Conservation (phyloP, 768 basidiomycete species). For the Agaricus sinodeliciosus region DNA sequence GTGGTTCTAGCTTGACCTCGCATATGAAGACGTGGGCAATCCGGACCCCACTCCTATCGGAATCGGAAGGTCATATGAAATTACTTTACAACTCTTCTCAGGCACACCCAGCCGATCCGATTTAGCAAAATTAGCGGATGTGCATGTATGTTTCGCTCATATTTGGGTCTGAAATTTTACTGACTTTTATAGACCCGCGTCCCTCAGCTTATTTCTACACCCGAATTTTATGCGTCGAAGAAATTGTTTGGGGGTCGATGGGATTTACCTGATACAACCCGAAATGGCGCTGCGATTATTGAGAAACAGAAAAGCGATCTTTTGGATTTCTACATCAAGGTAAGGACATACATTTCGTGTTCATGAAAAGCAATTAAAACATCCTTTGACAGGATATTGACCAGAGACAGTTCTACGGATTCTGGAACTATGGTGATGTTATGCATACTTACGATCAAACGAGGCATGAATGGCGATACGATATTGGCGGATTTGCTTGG, state of each 20-base stretch:
- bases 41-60: slow-evolving; percentile 30
- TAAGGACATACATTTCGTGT: slow-evolving; percentile 6
- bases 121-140: slow-evolving; percentile 22
- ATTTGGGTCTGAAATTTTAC: not conserved
- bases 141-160: slow-evolving; percentile 18
- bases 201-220: slow-evolving; percentile 28
- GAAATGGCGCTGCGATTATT: slow-evolving; percentile 23
- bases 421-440: slow-evolving; percentile 33
- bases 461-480: slow-evolving; percentile 32
- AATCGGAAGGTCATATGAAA: slow-evolving; percentile 31
- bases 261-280: slow-evolving; percentile 27
- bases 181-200: slow-evolving; percentile 18
- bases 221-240: slow-evolving; percentile 28
- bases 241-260: slow-evolving; percentile 31
- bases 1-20: slow-evolving; percentile 24
- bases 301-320: slow-evolving; percentile 29
- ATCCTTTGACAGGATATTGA: slow-evolving; percentile 21
- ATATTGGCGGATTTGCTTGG: slow-evolving; percentile 31
- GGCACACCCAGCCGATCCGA: slow-evolving; percentile 24
- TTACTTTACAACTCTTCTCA: slow-evolving; percentile 26
- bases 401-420: slow-evolving; percentile 30
- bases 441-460: slow-evolving; percentile 36
- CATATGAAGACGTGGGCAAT: slow-evolving; percentile 33
- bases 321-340: slow-evolving; percentile 30
- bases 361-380: not conserved